Evolutionary conservation across 2,329 filamentous ascomycete genomes (phyloP), one percentile per base, ranked within the genome.

Genomic region (Capronia epimyces): DNA sequence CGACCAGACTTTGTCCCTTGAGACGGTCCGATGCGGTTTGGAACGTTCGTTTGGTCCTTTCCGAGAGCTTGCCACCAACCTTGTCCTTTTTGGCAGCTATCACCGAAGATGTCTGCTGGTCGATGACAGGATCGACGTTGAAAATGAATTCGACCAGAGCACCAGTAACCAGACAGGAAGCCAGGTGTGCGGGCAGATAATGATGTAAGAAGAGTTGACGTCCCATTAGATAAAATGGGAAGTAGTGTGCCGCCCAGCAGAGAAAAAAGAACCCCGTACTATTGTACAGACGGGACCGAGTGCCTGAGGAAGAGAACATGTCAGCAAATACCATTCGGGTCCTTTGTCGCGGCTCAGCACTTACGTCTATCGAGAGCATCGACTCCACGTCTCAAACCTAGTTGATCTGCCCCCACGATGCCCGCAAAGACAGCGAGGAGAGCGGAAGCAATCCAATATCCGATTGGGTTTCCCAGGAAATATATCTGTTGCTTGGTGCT

Each of bases 181-280:
- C 91, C 9, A 98, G 78, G 66, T 98, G 93, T 1, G 93, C 89
- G 0, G 93, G 93, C 2, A 98, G 81, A 67, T 98, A 98, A 71
- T 98, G 93, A 70, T 98, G 93, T 61, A 98, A 72, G 82, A 98
- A 98, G 59, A 96, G 83, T 69, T 98, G 91, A 63, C 91, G 89
- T 50, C 91, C 91, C 91, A 98, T 98, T 58, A 96, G 82, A 74
- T 83, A 98, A 77, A 98, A 98, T 46, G 91, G 91, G 69, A 95
- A 82, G 75, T 96, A 98, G 69, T 98, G 93, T 1, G 89, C 91
- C 12, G 88, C 89, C 93, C 93, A 98, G 49, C 89, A 89, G 50
- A 98, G 81, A 82, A 96, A 97, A 76, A 98, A 94, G 80, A 98
- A 98, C 20, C 93, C 93, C 0, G 93, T 97, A 48, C 89, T 96